A percentile compares a stretch with the other conserved stretches of the same genome.
Evolutionary conservation across 352 stramenopile species (phyloP).

Genomic region (Phytophthora ohioensis): DNA sequence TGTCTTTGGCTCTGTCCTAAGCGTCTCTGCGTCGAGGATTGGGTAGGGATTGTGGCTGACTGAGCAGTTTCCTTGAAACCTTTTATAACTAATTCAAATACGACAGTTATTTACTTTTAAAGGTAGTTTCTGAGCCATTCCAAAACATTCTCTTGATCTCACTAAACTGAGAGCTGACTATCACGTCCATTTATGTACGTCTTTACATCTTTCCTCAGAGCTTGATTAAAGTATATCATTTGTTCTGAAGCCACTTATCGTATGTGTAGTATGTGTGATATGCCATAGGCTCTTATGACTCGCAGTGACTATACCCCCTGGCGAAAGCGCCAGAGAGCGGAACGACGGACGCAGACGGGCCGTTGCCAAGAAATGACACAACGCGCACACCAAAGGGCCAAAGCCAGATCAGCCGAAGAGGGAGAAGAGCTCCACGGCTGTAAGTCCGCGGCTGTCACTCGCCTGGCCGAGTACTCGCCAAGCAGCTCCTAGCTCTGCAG

Average conservation of each 20-base stretch:
- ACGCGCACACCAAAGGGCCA: conserved; percentile 20
- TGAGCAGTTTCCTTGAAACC: not conserved
- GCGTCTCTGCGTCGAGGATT: not conserved
- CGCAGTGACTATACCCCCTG: conserved; percentile 15
- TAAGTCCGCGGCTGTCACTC: conserved; percentile 25
- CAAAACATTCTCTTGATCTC: too few species aligned
- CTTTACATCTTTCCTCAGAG: too few species aligned
- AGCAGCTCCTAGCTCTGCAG: not conserved
- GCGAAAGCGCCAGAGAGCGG: conserved; percentile 30
- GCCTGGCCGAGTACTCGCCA: conserved; percentile 25
- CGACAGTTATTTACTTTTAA: too few species aligned
- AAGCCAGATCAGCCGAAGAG: conserved; percentile 37
- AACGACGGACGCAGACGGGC: conserved; percentile 26
- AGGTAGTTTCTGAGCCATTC: not conserved
- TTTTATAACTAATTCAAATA: too few species aligned
- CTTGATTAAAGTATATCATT: conserved; percentile 20
- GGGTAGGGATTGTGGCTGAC: conserved; percentile 18
- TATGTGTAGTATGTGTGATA: conserved; percentile 11
- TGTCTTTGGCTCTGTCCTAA: not conserved
- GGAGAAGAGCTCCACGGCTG: conserved; percentile 18
- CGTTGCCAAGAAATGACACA: conserved; percentile 28
- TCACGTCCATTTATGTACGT: not conserved
- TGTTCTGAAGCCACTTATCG: conserved; percentile 18
- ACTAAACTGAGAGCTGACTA: too few species aligned
- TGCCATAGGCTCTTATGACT: not conserved